A percentile compares a stretch with the other conserved stretches of the same genome.
These are phyloP conservation scores for Sesbania bispinosa DNA, from an alignment of 306 rosid genomes.

Conservation along the genomic window DNA sequence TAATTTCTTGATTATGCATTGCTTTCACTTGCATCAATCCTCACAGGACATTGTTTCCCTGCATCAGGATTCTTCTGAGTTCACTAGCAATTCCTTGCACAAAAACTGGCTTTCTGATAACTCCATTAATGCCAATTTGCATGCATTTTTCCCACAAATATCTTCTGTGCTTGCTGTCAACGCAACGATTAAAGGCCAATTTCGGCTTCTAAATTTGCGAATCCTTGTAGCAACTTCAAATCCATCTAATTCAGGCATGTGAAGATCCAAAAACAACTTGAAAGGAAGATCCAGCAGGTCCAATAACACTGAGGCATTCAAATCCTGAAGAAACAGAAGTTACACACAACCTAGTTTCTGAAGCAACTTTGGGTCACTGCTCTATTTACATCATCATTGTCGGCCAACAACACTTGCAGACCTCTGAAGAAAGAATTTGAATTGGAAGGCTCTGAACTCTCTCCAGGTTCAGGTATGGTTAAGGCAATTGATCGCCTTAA, in stretches of 20 bases:
- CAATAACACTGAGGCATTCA: slow-evolving; percentile 61
- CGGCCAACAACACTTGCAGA: slow-evolving; percentile 68
- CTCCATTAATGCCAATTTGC: slow-evolving; percentile 71
- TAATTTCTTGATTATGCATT: slow-evolving; percentile 8
- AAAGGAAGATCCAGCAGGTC: slow-evolving; percentile 43
- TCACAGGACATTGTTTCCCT: slow-evolving; percentile 45
- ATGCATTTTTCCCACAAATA: slow-evolving; percentile 57
- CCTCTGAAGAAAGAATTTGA: slow-evolving; percentile 62
- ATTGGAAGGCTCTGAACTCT: slow-evolving; percentile 44
- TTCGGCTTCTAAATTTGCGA: slow-evolving; percentile 57
- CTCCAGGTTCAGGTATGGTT: slow-evolving; percentile 55
- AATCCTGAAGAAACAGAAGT: slow-evolving; percentile 68
- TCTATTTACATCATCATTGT: slow-evolving; percentile 62
- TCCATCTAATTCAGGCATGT: slow-evolving; percentile 75
- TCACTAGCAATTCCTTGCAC: slow-evolving; percentile 61
- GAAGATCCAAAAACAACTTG: slow-evolving; percentile 68
- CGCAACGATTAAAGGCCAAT: slow-evolving; percentile 71
- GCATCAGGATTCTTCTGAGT: slow-evolving; percentile 56
- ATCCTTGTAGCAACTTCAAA: slow-evolving; percentile 65
- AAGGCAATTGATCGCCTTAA: slow-evolving; percentile 43
- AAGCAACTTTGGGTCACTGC: slow-evolving; percentile 68
- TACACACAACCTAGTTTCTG: slow-evolving; percentile 77
- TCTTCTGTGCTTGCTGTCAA: slow-evolving; percentile 61
- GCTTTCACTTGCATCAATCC: slow-evolving; percentile 2
- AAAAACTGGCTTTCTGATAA: slow-evolving; percentile 63